These are phyloP conservation scores for Penstemon eatonii DNA, from an alignment of 257 asterid species.

Conservation along the genomic window DNA sequence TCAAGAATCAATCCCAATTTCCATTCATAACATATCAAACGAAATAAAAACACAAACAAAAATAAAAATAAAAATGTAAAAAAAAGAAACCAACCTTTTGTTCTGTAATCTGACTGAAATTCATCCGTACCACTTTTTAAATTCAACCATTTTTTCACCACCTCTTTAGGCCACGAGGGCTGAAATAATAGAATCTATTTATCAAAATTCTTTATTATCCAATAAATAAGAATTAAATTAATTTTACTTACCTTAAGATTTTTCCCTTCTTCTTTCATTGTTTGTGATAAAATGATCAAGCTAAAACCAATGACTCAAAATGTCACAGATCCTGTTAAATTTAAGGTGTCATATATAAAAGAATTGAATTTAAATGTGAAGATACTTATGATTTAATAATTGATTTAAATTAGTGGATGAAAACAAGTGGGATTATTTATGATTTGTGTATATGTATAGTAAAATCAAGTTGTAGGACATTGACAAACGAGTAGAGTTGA, in stretches of 20 bases:
- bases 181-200: constrained; percentile 29
- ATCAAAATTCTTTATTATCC: background rate
- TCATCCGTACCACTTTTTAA: constrained; percentile 50
- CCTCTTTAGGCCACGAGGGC: constrained; percentile 73
- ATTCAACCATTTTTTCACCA: constrained; percentile 71
- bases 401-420: constrained; percentile 15
- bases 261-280: constrained; percentile 55
- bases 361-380: constrained; percentile 9
- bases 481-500: constrained; percentile 24
- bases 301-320: constrained; percentile 25
- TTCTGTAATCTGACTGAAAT: constrained; percentile 57
- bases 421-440: constrained; percentile 21
- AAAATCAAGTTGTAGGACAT: constrained; percentile 12
- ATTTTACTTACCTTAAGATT: constrained; percentile 43
- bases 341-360: constrained; percentile 18
- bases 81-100: constrained; percentile 40
- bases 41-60: background rate
- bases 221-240: background rate
- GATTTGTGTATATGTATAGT: constrained; percentile 16
- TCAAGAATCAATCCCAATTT: background rate
- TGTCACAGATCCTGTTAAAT: constrained; percentile 16
- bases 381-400: constrained; percentile 19
- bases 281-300: constrained; percentile 23
- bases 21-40: background rate
- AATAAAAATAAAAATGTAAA: background rate